Evolutionary conservation across 2,329 filamentous ascomycete species (phyloP), one percentile per base, ranked within the genome.

Genomic region (Botrytis pseudocinerea): DNA sequence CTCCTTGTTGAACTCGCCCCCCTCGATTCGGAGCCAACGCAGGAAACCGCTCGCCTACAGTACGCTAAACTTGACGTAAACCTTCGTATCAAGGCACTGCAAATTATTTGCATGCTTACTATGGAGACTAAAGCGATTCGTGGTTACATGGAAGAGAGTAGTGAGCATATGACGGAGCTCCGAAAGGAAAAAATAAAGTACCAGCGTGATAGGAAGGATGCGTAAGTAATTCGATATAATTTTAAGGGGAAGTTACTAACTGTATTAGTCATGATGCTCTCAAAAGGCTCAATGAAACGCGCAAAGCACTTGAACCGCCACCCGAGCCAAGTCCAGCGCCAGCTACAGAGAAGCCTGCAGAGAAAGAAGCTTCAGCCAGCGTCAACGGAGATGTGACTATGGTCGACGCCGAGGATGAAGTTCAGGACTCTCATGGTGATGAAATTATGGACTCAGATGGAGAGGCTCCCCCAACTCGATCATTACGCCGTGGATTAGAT

Each of bases 171-270:
- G 95, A 99, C 96, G 2, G 90, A 91, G 71, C 94, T 97, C 80
- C 91, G 96, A 68, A 99, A 99, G 82, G 93, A 97, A 81, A 98
- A 97, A 84, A 97, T 98, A 75, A 93, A 97, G 76, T 92, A 90
- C 83, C 95, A 98, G 83, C 89, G 94, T 76, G 89, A 92, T 77
- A 90, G 92, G 76, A 91, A 91, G 77, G 86, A 88, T 82, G 84
- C 85, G 88, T 91, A 84, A 82, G 89, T 87, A 38, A 35, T 69
- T 20, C 6, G 12, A 18, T 18, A 3, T 38, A 4, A 14, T 54
- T 3, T 38, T 42, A 25, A 18, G 42, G 40, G 20, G n/a, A 40
- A 18, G 20, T 61, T 42, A 69, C 79, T 84, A 75, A 85, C 79
- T 18, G 63, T 44, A 46, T 40, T 74, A 93, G 92, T 12, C 83